Base-by-base conservation (phyloP, 2,329 filamentous ascomycete species). In the Cladosporium halotolerans region DNA sequence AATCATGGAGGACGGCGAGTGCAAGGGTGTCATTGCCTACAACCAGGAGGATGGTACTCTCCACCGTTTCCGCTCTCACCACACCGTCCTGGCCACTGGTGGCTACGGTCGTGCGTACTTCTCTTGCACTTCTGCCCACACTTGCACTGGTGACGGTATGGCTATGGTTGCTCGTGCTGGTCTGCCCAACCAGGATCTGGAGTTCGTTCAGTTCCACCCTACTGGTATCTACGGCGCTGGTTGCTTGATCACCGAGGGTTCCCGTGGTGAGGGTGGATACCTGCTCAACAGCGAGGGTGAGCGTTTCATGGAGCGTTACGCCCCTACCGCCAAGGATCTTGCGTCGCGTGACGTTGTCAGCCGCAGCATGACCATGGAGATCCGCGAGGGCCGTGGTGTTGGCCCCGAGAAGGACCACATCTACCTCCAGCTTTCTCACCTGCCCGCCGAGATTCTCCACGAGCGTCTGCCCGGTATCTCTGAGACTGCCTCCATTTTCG, bases 161-260 rank as follows among this genome's bases (percentile, higher is more conserved):
- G 93, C 93, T 63, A 97, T 99, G 93, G 92, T 97, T 67, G 88
- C 92, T 64, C 90, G 93, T 77, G 93, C 93, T 58, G 93, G 93
- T 72, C 86, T 99, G 39, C 92, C 93, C 66, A 96, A 96, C 81
- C 93, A 99, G 79, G 93, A 99, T 85, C 82, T 97, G 60, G 93
- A 99, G 73, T 99, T 99, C 75, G 93, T 99, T 59, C 92, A 99
- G 77, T 99, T 99, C 83, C 92, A 99, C 74, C 92, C 92, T 53
- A 96, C 92, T 62, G 92, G 92, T 83, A 97, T 99, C 76, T 99
- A 99, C 73, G 93, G 93, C 68, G 93, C 92, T 67, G 92, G 92
- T 62, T 95, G 92, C 76, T 78, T 99, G 80, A 99, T 99, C 70
- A 97, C 93, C 10, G 92, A 99, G 77, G 92, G 92, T 66, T 89